Percentiles rank a stretch among this genome's conserved stretches.
These are phyloP conservation scores for Microdochium bolleyi DNA, from an alignment of 2,329 filamentous ascomycete species.

Conservation along the genomic window DNA sequence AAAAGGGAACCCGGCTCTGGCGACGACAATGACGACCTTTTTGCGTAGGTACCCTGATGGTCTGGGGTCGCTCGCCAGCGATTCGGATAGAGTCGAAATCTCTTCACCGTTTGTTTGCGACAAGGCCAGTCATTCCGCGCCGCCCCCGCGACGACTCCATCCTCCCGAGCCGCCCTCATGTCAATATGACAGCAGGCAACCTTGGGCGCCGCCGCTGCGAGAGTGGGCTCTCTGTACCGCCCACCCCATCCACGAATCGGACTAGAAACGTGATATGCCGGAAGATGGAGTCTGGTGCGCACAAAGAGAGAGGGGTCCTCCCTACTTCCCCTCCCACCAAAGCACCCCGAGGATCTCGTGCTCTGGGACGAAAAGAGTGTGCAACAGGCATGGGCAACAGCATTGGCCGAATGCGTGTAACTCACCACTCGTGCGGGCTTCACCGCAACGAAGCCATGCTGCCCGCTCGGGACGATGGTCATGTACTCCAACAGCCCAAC, in stretches of 20 bases:
- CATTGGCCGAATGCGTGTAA: too few species aligned
- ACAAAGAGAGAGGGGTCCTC: background rate
- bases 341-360: background rate
- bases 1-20: too few species aligned
- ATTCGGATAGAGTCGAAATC: background rate
- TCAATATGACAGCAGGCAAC: too few species aligned
- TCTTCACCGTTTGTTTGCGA: slow-evolving; percentile 1
- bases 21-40: too few species aligned
- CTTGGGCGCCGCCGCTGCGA: background rate
- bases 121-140: background rate
- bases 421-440: too few species aligned
- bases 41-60: too few species aligned
- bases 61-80: too few species aligned
- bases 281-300: background rate
- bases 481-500: too few species aligned
- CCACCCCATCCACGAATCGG: background rate
- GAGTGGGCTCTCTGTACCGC: background rate
- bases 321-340: background rate
- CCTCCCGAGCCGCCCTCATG: background rate
- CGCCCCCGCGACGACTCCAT: background rate
- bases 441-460: too few species aligned
- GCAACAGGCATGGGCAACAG: too few species aligned
- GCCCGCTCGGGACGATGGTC: too few species aligned
- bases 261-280: background rate
- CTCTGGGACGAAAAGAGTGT: too few species aligned